Base-by-base conservation (phyloP, 495 filamentous ascomycete species). In the Penicillium malachiteum region DNA sequence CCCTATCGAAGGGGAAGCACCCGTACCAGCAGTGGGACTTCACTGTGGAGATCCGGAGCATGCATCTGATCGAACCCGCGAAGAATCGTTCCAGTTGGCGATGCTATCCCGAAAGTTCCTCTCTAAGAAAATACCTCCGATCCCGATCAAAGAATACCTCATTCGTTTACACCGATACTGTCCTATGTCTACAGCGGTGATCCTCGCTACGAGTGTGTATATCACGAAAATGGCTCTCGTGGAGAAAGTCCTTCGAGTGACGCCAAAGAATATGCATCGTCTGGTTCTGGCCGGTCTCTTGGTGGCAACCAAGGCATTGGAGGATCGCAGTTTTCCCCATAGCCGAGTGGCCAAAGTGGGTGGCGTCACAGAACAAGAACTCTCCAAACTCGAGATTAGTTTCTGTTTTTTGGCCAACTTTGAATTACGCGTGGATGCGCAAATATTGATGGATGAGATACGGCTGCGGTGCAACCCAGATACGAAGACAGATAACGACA, bases 131-230 rank as follows among this genome's bases (percentile, higher is more conserved):
- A 84, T 88, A 1, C 94, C 94, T 9, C 81, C 84, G 2, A 90
- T 97, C 50, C 75, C 87, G 9, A 75, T 97, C 43, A 84, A 87
- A 60, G 88, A 95, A 45, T 98, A 98, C 68, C 79, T 97, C 16
- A 71, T 84, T 57, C 89, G 94, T 42, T 83, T 97, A 46, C 93
- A 97, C 67, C 80, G 78, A 37, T 97, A 86, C 68, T 98, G 94
- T 59, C 93, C 95, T 17, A 88, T 97, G 84, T 95, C 91, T n/a
- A 93, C 94, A 3, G 92, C 85, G 13, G 95, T 97, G 33, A 96
- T 94, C 62, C 84, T 98, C n/a, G 91, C 94, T 2, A 86, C 94
- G 2, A 90, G 90, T 43, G 73, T 87, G n/a, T 97, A 97, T 68
- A 91, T 96, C 49, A 87, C 91, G 62, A 81, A 84, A 47, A 81